phyloP scores from a whole-genome alignment of 2,329 filamentous ascomycete species.

The Claviceps fusiformis region DNA sequence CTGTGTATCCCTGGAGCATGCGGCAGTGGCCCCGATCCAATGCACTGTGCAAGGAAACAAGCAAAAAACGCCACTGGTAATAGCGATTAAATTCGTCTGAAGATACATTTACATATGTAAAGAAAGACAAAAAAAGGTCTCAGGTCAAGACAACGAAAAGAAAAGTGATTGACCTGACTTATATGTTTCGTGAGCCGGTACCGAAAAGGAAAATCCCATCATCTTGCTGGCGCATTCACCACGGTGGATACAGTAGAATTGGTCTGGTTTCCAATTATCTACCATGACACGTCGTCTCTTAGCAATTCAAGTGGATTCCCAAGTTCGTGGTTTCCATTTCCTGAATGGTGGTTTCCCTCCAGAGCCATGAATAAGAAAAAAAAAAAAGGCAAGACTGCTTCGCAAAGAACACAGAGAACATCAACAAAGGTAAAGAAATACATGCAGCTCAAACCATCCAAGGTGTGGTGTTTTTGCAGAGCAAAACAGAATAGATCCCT shows the following conservation, averaged over 20 bases:
- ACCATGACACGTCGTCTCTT: constrained; percentile 1
- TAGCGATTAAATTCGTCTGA: neutral
- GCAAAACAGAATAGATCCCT: neutral
- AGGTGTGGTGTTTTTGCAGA: neutral
- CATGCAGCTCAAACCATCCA: neutral
- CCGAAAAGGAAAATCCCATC: neutral
- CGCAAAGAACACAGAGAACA: neutral
- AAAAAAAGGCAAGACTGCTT: neutral
- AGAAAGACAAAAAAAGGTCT: neutral
- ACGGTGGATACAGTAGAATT: neutral
- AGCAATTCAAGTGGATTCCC: neutral
- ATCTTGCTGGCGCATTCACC: neutral
- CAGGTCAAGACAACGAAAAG: neutral
- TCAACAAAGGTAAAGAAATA: neutral
- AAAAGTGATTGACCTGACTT: neutral
- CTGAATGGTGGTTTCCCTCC: neutral
- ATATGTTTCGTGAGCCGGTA: neutral
- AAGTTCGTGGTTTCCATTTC: neutral
- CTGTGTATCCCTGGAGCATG: neutral
- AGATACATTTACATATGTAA: neutral
- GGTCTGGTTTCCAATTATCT: constrained; percentile 1
- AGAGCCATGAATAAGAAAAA: neutral
- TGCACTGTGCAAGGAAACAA: neutral
- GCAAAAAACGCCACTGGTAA: neutral
- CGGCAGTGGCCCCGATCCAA: no score